Evolutionary conservation across 495 filamentous ascomycete genomes (phyloP), one percentile per base, ranked within the genome.

Genomic region (Viridothelium virens): DNA sequence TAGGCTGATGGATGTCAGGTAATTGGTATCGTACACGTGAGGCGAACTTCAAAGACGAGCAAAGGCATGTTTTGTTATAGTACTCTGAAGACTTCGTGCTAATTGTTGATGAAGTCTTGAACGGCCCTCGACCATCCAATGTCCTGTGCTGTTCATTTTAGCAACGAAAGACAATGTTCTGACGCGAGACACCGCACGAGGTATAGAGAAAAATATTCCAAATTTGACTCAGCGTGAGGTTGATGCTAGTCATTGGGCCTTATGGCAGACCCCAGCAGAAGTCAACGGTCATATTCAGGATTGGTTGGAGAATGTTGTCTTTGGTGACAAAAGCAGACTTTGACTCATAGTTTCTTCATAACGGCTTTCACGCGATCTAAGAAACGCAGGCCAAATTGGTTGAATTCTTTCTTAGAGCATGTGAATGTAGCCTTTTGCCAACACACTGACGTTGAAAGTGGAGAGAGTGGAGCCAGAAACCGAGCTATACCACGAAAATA

Each of bases 21-120:
- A 87, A 92, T 70, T 97, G 92, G 91, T 97, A 97, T 75, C 83
- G 88, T 16, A 89, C 85, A 2, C 74, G 79, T 1, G 72, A 85
- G 73, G 74, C 88, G 63, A 96, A 96, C 73, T 88, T 80, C 72
- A 79, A 89, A 10, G 90, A 96, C 63, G 93, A 97, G 70, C 72
- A 62, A 53, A 33, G 65, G 65, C 9, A 59, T 33, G 11, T 59
- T 6, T 59, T 33, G 5, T 9, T 31, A 10, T 36, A 5, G n/a
- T 33, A 9, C 2, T 59, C 31, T 36, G 3, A 33, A 34, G 53
- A 36, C 9, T 36, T 5, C 7, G 36, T 59, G 31, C 53, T 59
- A 18, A 59, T 36, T 36, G 3, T 11, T 9, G 53, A 36, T 36
- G 31, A 59, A 59, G 53, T 59, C 53, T 59, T 59, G 63, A 82